A percentile compares a stretch with the other conserved stretches of the same genome.
Evolutionary conservation across 257 asterid species (phyloP).

Genomic region (Asclepias syriaca): DNA sequence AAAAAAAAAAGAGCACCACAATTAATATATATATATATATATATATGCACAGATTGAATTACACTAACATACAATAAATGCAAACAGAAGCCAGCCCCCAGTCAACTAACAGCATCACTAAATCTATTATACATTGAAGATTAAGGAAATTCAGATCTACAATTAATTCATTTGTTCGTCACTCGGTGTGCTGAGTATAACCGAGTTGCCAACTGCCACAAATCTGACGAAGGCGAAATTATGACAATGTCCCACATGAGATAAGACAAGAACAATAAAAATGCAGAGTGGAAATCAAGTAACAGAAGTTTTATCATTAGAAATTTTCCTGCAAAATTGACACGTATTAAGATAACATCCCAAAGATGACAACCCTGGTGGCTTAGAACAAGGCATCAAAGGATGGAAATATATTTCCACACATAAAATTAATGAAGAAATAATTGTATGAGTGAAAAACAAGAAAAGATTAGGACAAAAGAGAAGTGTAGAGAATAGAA

Average conservation of each 20-base stretch:
- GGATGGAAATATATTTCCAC: not conserved
- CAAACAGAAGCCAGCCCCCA: not conserved
- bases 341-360: not conserved
- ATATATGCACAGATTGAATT: not conserved
- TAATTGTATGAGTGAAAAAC: not conserved
- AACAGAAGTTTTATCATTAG: not conserved
- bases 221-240: not conserved
- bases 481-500: not conserved
- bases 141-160: not conserved
- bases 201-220: not conserved
- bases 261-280: not conserved
- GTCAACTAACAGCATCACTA: not conserved
- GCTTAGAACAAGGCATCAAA: not conserved
- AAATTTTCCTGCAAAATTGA: not conserved
- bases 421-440: not conserved
- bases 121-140: too few relatives aligned
- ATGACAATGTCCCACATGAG: not conserved
- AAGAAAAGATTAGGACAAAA: conserved; percentile 10
- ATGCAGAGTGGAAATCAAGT: not conserved
- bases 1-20: not conserved
- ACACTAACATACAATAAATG: not conserved
- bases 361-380: not conserved
- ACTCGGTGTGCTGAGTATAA: not conserved
- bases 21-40: not conserved
- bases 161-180: not conserved